Conservation (phyloP, 2,329 filamentous ascomycete genomes). For the Drechslerella dactyloides region DNA sequence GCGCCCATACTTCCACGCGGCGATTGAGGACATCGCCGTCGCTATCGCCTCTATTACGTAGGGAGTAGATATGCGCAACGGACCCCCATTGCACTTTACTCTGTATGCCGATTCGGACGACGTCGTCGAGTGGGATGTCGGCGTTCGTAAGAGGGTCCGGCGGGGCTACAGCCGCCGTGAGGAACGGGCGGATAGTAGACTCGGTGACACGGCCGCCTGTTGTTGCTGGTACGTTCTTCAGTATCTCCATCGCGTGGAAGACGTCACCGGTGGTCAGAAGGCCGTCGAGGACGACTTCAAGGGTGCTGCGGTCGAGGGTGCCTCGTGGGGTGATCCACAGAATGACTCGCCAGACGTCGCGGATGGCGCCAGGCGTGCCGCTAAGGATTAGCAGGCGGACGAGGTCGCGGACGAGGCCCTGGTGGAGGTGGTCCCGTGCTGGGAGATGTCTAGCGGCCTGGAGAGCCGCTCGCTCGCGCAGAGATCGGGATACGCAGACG, state of each 20-base stretch:
- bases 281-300: slow-evolving; percentile 20
- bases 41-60: neutral
- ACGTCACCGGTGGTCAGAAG: slow-evolving; percentile 18
- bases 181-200: slow-evolving; percentile 23
- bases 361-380: slow-evolving; percentile 4
- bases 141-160: neutral
- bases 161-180: neutral
- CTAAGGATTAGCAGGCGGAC: slow-evolving; percentile 16
- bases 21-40: neutral
- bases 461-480: neutral
- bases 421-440: slow-evolving; percentile 13
- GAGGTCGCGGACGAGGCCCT: slow-evolving; percentile 20
- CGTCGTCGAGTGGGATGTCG: neutral
- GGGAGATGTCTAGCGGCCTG: neutral
- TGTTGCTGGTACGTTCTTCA: neutral
- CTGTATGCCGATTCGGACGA: slow-evolving; percentile 20
- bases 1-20: slow-evolving; percentile 21
- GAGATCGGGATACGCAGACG: neutral
- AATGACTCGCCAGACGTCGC: slow-evolving; percentile 23
- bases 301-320: slow-evolving; percentile 14
- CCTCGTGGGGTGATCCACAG: neutral
- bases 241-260: slow-evolving; percentile 6
- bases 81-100: slow-evolving; percentile 24
- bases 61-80: slow-evolving; percentile 13
- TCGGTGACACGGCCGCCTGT: slow-evolving; percentile 3